phyloP scores from a whole-genome alignment of 2,329 filamentous ascomycete species.

The Claviceps sp. region DNA sequence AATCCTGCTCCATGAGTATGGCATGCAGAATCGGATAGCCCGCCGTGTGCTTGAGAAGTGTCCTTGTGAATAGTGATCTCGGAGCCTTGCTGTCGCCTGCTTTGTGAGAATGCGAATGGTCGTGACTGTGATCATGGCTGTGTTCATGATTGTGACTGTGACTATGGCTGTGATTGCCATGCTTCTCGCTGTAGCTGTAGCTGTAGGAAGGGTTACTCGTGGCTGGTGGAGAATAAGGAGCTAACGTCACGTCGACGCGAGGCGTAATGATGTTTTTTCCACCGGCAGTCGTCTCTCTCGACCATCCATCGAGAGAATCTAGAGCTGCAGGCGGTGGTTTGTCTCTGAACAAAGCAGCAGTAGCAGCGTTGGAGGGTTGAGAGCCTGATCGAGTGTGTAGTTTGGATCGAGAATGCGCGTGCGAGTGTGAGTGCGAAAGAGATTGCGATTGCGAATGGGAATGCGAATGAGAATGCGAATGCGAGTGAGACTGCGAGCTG shows the following conservation, averaged over 20 bases:
- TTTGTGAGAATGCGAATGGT: slow-evolving; percentile 15
- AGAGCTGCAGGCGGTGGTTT: slow-evolving; percentile 19
- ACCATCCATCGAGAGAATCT: slow-evolving; percentile 26
- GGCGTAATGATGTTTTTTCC: slow-evolving; percentile 27
- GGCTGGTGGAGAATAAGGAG: slow-evolving; percentile 13
- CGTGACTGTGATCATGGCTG: slow-evolving; percentile 14
- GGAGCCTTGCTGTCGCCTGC: slow-evolving; percentile 26
- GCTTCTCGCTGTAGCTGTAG: not conserved
- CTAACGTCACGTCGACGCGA: slow-evolving; percentile 14
- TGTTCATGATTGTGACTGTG: slow-evolving; percentile 15
- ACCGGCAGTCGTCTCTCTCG: slow-evolving; percentile 25
- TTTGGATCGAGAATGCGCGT: slow-evolving; percentile 15
- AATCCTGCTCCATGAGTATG: slow-evolving; percentile 83
- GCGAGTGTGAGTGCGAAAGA: slow-evolving; percentile 8
- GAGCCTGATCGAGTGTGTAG: slow-evolving; percentile 18
- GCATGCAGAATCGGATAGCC: slow-evolving; percentile 69
- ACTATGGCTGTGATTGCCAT: slow-evolving; percentile 13
- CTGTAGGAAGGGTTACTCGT: slow-evolving; percentile 12
- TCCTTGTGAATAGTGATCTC: slow-evolving; percentile 56
- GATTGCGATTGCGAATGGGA: not conserved
- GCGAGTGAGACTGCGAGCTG: slow-evolving; percentile 14
- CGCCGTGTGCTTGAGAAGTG: slow-evolving; percentile 56
- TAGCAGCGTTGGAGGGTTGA: slow-evolving; percentile 18
- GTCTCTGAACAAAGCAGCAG: slow-evolving; percentile 15
- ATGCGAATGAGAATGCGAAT: slow-evolving; percentile 16